Percentiles rank a stretch among this genome's conserved stretches.
Conservation (phyloP, 176 grass and related monocot genomes). For the Puccinellia tenuiflora region DNA sequence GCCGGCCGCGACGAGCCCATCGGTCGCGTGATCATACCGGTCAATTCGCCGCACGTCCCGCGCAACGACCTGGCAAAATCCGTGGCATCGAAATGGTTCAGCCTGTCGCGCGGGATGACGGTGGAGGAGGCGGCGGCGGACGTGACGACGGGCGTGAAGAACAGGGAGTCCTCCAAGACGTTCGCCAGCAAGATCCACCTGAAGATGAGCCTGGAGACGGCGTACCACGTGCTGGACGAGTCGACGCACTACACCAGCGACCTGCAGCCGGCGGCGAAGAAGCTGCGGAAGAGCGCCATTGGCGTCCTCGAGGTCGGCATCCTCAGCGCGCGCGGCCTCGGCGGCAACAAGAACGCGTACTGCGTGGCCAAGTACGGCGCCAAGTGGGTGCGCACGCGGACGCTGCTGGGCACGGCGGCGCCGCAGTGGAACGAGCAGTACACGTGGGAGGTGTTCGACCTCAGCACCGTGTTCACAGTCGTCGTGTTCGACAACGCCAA, state of each 20-base stretch:
- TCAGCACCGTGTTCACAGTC: conserved; percentile 77
- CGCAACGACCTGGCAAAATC: conserved; percentile 48
- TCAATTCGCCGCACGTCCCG: conserved; percentile 13
- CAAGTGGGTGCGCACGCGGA: conserved; percentile 83
- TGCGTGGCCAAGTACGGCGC: conserved; percentile 77
- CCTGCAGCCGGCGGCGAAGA: neutral
- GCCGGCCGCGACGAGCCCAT: conserved; percentile 33
- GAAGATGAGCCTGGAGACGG: neutral
- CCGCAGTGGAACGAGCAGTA: conserved; percentile 75
- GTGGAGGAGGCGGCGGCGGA: too few relatives aligned
- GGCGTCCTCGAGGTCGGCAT: neutral
- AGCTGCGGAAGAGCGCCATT: neutral
- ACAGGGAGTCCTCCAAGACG: conserved; percentile 1
- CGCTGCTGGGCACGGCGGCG: conserved; percentile 7
- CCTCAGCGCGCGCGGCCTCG: neutral
- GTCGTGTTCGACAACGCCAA: conserved; percentile 72
- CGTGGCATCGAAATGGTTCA: too few relatives aligned
- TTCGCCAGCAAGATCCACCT: neutral
- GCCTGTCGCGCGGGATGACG: too few relatives aligned
- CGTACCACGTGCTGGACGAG: neutral
- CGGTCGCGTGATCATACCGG: conserved; percentile 32
- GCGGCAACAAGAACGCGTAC: conserved; percentile 28
- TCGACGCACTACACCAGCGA: neutral
- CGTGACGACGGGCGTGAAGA: too few relatives aligned
- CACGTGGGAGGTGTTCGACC: conserved; percentile 87